Percentiles rank a stretch among this genome's conserved stretches.
Conservation (phyloP, 768 basidiomycete genomes). For the Solioccasus polychromus region DNA sequence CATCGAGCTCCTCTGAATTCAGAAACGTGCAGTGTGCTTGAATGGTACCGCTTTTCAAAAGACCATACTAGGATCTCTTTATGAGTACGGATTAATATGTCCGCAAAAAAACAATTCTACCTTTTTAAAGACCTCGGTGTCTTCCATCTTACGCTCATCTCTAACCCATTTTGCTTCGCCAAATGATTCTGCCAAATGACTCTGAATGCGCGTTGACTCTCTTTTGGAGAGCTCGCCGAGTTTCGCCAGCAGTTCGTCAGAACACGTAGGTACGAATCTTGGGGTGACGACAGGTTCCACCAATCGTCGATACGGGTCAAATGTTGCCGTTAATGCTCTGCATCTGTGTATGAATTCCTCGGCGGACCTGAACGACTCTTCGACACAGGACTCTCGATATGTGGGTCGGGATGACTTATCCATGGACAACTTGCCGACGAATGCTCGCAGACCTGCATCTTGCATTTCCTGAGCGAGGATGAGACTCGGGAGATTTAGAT, state of each 20-base stretch:
- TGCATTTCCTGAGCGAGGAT: constrained; percentile 78
- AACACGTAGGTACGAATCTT: constrained; percentile 87
- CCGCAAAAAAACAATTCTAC: constrained; percentile 34
- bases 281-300: constrained; percentile 86
- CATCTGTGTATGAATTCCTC: constrained; percentile 56
- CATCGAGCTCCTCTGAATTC: constrained; percentile 44
- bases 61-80: constrained; percentile 41
- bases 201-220: constrained; percentile 60
- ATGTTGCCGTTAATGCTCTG: constrained; percentile 34
- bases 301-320: constrained; percentile 47
- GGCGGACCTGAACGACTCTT: constrained; percentile 49
- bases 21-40: constrained; percentile 93
- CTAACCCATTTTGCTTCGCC: constrained; percentile 76
- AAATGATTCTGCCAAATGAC: constrained; percentile 78
- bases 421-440: constrained; percentile 92
- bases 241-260: constrained; percentile 61
- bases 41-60: constrained; percentile 63
- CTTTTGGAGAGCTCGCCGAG: constrained; percentile 53
- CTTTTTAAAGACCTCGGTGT: constrained; percentile 72
- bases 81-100: constrained; percentile 10
- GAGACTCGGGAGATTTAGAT: constrained; percentile 43
- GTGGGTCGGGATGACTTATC: constrained; percentile 70
- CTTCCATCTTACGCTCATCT: constrained; percentile 55
- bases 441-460: constrained; percentile 66
- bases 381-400: constrained; percentile 63